Conservation (phyloP, 768 basidiomycete species). For the Postia placenta region DNA sequence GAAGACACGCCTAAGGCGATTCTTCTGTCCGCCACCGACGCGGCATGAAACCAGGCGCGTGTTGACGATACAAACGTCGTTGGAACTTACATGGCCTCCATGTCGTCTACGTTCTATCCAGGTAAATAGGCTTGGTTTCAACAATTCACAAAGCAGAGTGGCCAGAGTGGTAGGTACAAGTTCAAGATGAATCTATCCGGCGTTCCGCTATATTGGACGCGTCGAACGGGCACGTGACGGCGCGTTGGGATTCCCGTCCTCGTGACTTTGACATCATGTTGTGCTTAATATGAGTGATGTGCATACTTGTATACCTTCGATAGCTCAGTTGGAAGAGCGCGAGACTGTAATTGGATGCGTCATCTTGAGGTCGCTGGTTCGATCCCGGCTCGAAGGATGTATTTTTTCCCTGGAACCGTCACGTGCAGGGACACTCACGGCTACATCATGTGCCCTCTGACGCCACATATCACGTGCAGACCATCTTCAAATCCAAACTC, state of each 20-base stretch:
- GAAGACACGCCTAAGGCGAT: too few relatives aligned
- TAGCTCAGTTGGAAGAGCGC: conserved; percentile 51
- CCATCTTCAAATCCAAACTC: too few relatives aligned
- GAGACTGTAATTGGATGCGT: conserved; percentile 34
- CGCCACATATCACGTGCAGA: too few relatives aligned
- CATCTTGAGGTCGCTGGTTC: conserved; percentile 17
- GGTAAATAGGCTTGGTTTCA: neutral
- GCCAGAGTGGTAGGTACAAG: neutral
- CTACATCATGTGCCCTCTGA: too few relatives aligned
- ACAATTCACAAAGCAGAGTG: neutral
- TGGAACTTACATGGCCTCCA: neutral
- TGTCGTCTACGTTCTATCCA: neutral
- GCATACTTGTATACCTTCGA: too few relatives aligned
- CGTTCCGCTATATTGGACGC: neutral
- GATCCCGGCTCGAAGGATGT: conserved; percentile 18
- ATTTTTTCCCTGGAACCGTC: too few relatives aligned
- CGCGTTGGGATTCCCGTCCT: too few relatives aligned
- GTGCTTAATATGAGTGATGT: too few relatives aligned
- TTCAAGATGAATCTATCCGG: neutral
- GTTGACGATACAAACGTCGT: neutral
- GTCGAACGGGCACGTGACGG: neutral
- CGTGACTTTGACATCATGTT: too few relatives aligned
- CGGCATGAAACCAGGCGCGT: neutral
- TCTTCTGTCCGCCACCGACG: neutral
- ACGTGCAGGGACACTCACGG: too few relatives aligned